Conservation (phyloP, 2,329 filamentous ascomycete species). For the Diplocarpon rosae region DNA sequence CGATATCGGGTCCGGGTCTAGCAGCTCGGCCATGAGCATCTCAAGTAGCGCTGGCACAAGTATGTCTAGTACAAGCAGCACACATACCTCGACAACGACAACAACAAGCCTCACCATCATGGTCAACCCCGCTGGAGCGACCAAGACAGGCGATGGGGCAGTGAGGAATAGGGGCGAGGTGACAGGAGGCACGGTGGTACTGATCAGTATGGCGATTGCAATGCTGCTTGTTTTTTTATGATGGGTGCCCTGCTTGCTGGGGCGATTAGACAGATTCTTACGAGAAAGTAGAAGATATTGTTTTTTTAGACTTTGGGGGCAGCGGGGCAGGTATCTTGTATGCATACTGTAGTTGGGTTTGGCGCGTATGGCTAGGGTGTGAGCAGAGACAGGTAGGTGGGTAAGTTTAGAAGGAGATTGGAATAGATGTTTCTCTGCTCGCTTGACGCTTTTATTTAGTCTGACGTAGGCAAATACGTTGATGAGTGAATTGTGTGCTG, state of each 20-base stretch:
- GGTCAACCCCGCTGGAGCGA: background rate
- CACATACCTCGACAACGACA: background rate
- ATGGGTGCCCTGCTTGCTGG: conserved; percentile 4
- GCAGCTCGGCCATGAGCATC: background rate
- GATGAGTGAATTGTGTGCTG: background rate
- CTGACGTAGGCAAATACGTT: background rate
- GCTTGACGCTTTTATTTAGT: background rate
- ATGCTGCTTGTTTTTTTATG: conserved; percentile 14
- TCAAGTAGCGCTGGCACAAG: background rate
- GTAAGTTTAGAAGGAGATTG: background rate
- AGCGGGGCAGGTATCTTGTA: background rate
- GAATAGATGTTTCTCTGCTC: background rate
- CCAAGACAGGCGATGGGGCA: conserved; percentile 1
- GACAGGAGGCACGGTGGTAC: background rate
- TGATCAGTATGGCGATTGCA: conserved; percentile 7
- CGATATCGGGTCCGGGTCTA: background rate
- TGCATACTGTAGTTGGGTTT: background rate
- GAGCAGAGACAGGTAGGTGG: background rate
- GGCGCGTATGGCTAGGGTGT: background rate
- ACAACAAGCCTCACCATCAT: conserved; percentile 1
- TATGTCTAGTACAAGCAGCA: background rate
- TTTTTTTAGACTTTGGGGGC: background rate
- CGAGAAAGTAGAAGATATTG: background rate
- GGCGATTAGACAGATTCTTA: conserved; percentile 11
- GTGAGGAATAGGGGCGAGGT: conserved; percentile 1